Evolutionary conservation across 2,329 filamentous ascomycete genomes (phyloP), one percentile per base, ranked within the genome.

Genomic region (Colletotrichum navitas): DNA sequence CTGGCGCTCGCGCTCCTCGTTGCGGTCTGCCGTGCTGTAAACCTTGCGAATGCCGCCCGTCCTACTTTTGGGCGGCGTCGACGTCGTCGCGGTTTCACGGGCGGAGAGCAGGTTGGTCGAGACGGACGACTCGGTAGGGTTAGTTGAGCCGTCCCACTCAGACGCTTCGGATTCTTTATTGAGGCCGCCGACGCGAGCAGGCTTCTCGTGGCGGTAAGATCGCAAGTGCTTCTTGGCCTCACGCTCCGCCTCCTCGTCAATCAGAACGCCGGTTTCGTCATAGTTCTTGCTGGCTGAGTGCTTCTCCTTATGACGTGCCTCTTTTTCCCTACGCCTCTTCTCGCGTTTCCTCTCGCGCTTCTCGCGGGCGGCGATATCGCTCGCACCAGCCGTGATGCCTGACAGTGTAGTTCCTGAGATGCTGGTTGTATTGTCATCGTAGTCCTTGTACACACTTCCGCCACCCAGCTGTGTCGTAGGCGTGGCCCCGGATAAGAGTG

Each of bases 121-220:
- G 47, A 90, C 89, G n/a, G 85, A 88, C 43, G 90, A 91, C 78
- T 88, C 88, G 75, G 91, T 90, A 60, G 91, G 92, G 80, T 89
- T 90, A 24, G 87, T 89, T 16, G 86, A 89, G 55, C 93, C 93
- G 78, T 97, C 93, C 87, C 94, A 97, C 75, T 89, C 85, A 71
- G 90, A 93, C 72, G 91, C 93, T 76, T 98, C 95, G 54, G 91
- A 87, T 75, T 92, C 87, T 76, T 92, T 91, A 83, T 98, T 98
- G 80, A 98, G 84, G 26, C 95, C 95, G 45, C 95, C 95, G 2
- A 98, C 94, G 63, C 93, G 89, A 0, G 95, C 95, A 2, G 94
- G 85, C 80, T 92, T 93, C 83, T 98, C 95, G 78, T 94, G 88
- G 32, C 95, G 93, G 85, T 98, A 98, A 43, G 90, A 90, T 70